Evolutionary conservation across 78 protist species (phyloP), one percentile per base, ranked within the genome.

Genomic region (Dictyostelium firmibasis): DNA sequence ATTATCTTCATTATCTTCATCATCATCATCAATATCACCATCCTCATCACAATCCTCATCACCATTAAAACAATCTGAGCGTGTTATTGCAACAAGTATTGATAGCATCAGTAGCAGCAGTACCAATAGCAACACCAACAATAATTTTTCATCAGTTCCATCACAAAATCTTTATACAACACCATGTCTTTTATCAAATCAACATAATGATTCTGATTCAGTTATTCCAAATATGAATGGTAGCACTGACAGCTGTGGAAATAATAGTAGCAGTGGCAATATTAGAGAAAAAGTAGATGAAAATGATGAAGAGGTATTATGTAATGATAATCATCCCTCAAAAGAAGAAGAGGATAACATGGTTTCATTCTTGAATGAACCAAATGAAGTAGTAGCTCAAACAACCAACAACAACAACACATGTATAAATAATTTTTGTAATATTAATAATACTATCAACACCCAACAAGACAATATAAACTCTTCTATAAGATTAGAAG

Each of bases 231-330:
- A 70, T 70, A 27, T 70, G 33, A 70, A 70, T 70, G 33, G 77
- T 70, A 31, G 77, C 14, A 29, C 29, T 70, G 36, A 31, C 13
- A 31, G 41, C 29, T n/a, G 36, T 67, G 29, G 29, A n/a, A 27
- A 25, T 64, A 64, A 5, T 64, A 64, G 35, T 27, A 64, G 44
- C 44, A 38, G 31, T 38, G 23, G 31, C 8, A n/a, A 41, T 41
- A n/a, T 13, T 27, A 76, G 82, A 38, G 38, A 20, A 27, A 78
- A 64, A 41, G 85, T 87, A 2, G 93, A 87, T 43, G 86, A 87
- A 3, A 87, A 87, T 87, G 93, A 76, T 11, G 86, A 53, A 0
- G 86, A 87, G 29, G 93, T 87, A 18, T 62, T 62, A 36, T 78
- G 85, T 78, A 57, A 62, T 78, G 78, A 86, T 41, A 50, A 50